These are phyloP conservation scores for Lecanicillium sp. DNA, from an alignment of 2,329 filamentous ascomycete genomes.

Conservation along the genomic window DNA sequence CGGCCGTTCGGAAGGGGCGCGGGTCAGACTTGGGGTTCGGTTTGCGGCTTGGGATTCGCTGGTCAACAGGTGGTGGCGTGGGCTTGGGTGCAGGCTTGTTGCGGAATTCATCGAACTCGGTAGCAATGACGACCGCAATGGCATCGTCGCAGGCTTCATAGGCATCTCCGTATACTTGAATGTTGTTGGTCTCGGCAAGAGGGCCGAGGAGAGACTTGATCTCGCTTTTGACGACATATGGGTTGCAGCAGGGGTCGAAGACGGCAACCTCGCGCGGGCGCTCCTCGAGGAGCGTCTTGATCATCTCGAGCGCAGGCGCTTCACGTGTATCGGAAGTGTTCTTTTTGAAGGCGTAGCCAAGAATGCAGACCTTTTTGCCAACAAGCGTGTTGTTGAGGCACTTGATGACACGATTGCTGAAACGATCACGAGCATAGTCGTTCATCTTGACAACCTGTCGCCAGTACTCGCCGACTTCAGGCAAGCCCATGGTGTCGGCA, in stretches of 20 bases:
- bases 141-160: conserved; percentile 41
- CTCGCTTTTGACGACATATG: conserved; percentile 40
- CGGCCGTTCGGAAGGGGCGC: conserved; percentile 30
- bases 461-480: conserved; percentile 71
- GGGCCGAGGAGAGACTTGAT: conserved; percentile 35
- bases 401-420: conserved; percentile 56
- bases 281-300: conserved; percentile 57
- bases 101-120: conserved; percentile 48
- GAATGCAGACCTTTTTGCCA: conserved; percentile 62
- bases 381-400: conserved; percentile 60
- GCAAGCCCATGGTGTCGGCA: conserved; percentile 58
- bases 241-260: conserved; percentile 57
- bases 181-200: conserved; percentile 30
- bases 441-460: conserved; percentile 67
- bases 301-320: conserved; percentile 58
- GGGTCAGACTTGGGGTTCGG: conserved; percentile 35
- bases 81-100: conserved; percentile 27
- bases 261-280: conserved; percentile 55
- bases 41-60: conserved; percentile 22
- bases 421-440: conserved; percentile 63
- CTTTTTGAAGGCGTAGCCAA: conserved; percentile 76
- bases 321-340: conserved; percentile 70
- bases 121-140: conserved; percentile 45
- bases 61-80: conserved; percentile 17
- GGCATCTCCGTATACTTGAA: conserved; percentile 38